Percentiles rank a stretch among this genome's conserved stretches.
These are phyloP conservation scores for Micromonas pusilla DNA, from an alignment of 139 green algal genomes.

Conservation along the genomic window DNA sequence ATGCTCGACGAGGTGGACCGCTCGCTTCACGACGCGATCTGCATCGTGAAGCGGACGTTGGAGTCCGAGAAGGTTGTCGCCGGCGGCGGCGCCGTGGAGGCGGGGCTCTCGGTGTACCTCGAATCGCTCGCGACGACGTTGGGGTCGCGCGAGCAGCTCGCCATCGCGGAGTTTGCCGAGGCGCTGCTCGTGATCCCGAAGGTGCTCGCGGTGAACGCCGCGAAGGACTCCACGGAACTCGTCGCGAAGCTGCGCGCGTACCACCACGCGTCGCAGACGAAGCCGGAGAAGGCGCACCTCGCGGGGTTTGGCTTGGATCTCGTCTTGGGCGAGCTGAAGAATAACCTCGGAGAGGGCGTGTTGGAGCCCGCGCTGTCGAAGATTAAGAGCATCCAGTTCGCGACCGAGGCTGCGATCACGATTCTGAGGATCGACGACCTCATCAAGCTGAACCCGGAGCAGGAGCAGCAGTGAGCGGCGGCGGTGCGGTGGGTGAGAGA, in stretches of 20 bases:
- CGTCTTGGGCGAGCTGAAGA: conserved; percentile 43
- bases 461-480: conserved; percentile 52
- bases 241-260: conserved; percentile 87
- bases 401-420: conserved; percentile 97
- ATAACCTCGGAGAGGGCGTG: conserved; percentile 91
- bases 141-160: conserved; percentile 91
- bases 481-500: not conserved
- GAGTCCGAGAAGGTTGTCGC: conserved; percentile 71
- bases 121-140: conserved; percentile 92
- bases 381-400: conserved; percentile 97
- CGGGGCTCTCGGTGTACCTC: conserved; percentile 85
- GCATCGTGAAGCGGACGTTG: conserved; percentile 94
- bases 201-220: conserved; percentile 88
- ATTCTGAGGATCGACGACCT: conserved; percentile 98
- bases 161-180: conserved; percentile 89
- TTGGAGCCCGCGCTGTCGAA: conserved; percentile 92
- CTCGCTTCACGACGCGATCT: conserved; percentile 93
- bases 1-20: conserved; percentile 98
- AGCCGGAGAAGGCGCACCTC: conserved; percentile 53
- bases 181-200: conserved; percentile 76
- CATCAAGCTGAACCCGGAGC: conserved; percentile 72
- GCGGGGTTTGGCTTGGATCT: conserved; percentile 51
- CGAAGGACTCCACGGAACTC: conserved; percentile 90
- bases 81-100: conserved; percentile 89
- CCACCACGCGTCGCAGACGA: conserved; percentile 82